Evolutionary conservation across 208 protist genomes (phyloP), one percentile per base, ranked within the genome.

Genomic region (Herpetomonas muscarum): DNA sequence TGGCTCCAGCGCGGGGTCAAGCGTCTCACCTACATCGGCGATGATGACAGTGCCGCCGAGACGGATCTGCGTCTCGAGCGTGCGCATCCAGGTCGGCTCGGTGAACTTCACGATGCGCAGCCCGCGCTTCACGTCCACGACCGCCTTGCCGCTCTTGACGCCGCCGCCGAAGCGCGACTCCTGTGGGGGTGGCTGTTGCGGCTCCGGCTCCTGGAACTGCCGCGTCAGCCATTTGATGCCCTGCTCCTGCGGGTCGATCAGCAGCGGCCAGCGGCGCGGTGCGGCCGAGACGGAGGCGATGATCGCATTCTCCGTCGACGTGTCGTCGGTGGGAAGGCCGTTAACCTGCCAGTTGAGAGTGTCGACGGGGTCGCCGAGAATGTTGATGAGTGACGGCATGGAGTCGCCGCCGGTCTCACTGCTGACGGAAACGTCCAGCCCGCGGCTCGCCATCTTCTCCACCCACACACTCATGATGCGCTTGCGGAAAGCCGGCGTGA

Each of bases 281-380:
- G 87, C 84, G 42, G 53, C 58, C 12, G 85, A 87, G 32, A 92
- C 55, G 58, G 81, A 67, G 12, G 94, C 93, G 19, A 97, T 81
- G 67, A 98, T 98, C 30, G 92, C 97, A 64, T 98, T 98, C 67
- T 98, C 96, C 2, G 97, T 96, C 24, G 95, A 98, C 42, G 96
- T 92, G 41, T 91, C 81, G 68, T 98, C 97, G n/a, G 87, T 96
- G 30, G 98, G 98, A 24, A 99, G 78, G 0, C 93, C 93, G 64
- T 94, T 87, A 30, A 98, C 94, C 54, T 96, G 89, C 98, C 98
- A 99, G 48, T 95, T 96, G 6, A 97, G 84, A n/a, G 95, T 96
- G 67, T 96, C 82, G 31, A 98, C 85, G 15, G 96, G 95, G 66
- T 99, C 94, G 39, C 90, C 92, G 1, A 99, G 80, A 12, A 87